Conservation (phyloP, 495 filamentous ascomycete species). For the Pyrenula aspistea region DNA sequence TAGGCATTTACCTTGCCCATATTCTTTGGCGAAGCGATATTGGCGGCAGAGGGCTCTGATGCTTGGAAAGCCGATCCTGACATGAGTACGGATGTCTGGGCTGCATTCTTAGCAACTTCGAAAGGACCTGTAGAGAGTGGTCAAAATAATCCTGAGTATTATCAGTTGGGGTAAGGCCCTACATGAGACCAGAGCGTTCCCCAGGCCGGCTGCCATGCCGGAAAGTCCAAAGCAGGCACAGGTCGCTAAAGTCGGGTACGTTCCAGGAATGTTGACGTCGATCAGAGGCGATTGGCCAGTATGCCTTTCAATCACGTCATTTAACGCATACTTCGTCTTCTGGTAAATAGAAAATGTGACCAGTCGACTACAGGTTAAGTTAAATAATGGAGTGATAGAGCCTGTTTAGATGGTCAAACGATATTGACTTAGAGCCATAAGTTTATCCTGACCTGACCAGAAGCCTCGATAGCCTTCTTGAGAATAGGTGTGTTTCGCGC, state of each 20-base stretch:
- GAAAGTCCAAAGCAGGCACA: constrained; percentile 65
- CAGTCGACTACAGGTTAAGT: constrained; percentile 80
- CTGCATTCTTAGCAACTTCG: constrained; percentile 85
- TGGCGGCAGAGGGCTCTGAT: constrained; percentile 28
- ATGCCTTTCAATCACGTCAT: constrained; percentile 29
- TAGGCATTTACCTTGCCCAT: constrained; percentile 68
- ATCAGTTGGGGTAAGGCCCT: constrained; percentile 20
- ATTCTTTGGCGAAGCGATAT: constrained; percentile 54
- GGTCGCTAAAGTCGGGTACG: constrained; percentile 55
- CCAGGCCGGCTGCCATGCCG: constrained; percentile 66
- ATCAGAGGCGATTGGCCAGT: constrained; percentile 60
- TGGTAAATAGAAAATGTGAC: constrained; percentile 92
- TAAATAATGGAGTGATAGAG: constrained; percentile 67
- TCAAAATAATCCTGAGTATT: no score
- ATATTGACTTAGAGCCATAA: not conserved
- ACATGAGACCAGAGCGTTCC: constrained; percentile 81
- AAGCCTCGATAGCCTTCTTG: constrained; percentile 35
- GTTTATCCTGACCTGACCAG: constrained; percentile 25
- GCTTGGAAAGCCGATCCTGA: constrained; percentile 52
- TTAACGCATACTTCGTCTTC: constrained; percentile 64
- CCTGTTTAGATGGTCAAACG: constrained; percentile 30
- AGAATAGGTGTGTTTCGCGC: constrained; percentile 30
- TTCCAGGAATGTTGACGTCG: constrained; percentile 57
- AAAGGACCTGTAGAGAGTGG: constrained; percentile 64
- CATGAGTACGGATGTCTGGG: constrained; percentile 81